phyloP scores from a whole-genome alignment of 768 basidiomycete species.

The Russula abietina region DNA sequence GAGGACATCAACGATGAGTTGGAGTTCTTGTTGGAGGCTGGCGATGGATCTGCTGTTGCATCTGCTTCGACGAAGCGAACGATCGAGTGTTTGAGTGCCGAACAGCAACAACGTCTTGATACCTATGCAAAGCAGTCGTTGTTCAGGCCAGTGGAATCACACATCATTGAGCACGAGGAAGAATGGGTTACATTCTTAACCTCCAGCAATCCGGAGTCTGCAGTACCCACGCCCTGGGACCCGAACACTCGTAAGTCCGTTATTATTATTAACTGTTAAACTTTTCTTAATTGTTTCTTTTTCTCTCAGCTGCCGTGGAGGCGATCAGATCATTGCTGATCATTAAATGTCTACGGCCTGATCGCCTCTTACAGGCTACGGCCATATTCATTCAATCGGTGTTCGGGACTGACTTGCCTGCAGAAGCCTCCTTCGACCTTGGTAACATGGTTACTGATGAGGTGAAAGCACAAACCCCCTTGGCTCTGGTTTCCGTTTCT shows the following conservation, averaged over 20 bases:
- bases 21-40: slow-evolving; percentile 88
- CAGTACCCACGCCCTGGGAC: slow-evolving; percentile 76
- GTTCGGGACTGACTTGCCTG: slow-evolving; percentile 76
- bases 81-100: slow-evolving; percentile 50
- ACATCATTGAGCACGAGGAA: slow-evolving; percentile 54
- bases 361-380: slow-evolving; percentile 81
- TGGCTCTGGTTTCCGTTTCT: slow-evolving; percentile 87
- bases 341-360: slow-evolving; percentile 89
- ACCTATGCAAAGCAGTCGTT: slow-evolving; percentile 63
- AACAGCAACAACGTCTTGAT: slow-evolving; percentile 64
- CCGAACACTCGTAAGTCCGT: slow-evolving; percentile 61
- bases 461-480: slow-evolving; percentile 70
- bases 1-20: slow-evolving; percentile 81
- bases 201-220: slow-evolving; percentile 57
- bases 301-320: slow-evolving; percentile 53
- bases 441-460: slow-evolving; percentile 73
- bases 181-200: slow-evolving; percentile 71
- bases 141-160: slow-evolving; percentile 69
- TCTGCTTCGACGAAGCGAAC: slow-evolving; percentile 34
- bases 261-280: not conserved
- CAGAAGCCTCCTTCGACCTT: slow-evolving; percentile 70
- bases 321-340: slow-evolving; percentile 72
- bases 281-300: slow-evolving; percentile 22
- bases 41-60: slow-evolving; percentile 52
- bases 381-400: slow-evolving; percentile 66